Evolutionary conservation across 2,329 filamentous ascomycete species (phyloP).

Genomic region (Metarhizium brunneum): DNA sequence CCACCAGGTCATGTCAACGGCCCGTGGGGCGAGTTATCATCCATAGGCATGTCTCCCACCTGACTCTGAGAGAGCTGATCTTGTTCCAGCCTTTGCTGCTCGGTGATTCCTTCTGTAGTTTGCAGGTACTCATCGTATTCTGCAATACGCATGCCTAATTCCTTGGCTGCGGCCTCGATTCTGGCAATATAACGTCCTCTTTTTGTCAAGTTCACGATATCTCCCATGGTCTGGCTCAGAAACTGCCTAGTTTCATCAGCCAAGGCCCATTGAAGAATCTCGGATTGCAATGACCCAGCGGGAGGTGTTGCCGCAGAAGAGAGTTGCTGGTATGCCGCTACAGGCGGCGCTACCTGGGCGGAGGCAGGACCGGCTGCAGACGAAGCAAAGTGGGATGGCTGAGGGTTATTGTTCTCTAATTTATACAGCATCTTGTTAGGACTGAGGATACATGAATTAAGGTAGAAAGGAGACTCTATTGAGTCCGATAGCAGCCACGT

Average conservation of each 20-base stretch:
- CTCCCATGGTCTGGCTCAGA: constrained; percentile 31
- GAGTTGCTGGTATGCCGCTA: constrained; percentile 6
- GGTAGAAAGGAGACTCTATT: not conserved
- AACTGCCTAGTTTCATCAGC: constrained; percentile 13
- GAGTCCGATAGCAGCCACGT: constrained; percentile 14
- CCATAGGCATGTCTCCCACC: constrained; percentile 6
- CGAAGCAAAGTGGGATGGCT: constrained; percentile 15
- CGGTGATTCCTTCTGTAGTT: constrained; percentile 16
- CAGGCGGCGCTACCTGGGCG: constrained; percentile 14
- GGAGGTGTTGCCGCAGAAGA: constrained; percentile 1
- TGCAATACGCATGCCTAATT: constrained; percentile 42
- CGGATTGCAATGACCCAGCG: constrained; percentile 3
- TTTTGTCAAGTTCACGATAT: constrained; percentile 33
- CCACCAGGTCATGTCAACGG: not conserved
- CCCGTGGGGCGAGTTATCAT: constrained; percentile 4
- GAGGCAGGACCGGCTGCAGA: not conserved
- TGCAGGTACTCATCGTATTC: constrained; percentile 38
- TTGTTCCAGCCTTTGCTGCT: constrained; percentile 15
- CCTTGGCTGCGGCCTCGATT: constrained; percentile 44
- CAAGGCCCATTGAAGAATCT: constrained; percentile 26
- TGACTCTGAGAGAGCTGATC: constrained; percentile 11
- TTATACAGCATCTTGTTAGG: not conserved
- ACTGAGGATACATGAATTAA: not conserved
- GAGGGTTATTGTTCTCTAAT: constrained; percentile 36
- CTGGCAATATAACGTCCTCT: constrained; percentile 38